Evolutionary conservation across 2,329 filamentous ascomycete species (phyloP).

Genomic region (Trichophyton benhamiae): DNA sequence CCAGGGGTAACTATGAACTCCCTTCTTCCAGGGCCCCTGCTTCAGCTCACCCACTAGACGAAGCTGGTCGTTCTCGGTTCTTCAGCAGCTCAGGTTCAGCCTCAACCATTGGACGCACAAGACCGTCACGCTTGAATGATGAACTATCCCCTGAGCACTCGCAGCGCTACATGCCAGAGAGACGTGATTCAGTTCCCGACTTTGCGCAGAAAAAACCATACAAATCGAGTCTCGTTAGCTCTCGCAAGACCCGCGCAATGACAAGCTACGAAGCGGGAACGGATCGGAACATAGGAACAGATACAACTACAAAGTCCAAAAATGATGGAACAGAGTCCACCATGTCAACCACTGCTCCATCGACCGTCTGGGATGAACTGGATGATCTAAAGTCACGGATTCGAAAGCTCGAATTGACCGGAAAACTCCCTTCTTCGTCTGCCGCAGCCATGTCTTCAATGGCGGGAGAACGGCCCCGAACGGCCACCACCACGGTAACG

Average conservation of each 20-base stretch:
- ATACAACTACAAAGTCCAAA: slow-evolving; percentile 20
- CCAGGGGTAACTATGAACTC: slow-evolving; percentile 20
- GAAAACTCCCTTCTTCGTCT: slow-evolving; percentile 72
- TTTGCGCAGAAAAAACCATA: slow-evolving; percentile 21
- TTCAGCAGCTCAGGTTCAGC: slow-evolving; percentile 21
- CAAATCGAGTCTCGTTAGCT: slow-evolving; percentile 24
- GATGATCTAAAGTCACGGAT: slow-evolving; percentile 93
- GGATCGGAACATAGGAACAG: slow-evolving; percentile 22
- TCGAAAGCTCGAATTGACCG: slow-evolving; percentile 75
- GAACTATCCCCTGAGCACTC: slow-evolving; percentile 25
- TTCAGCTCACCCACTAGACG: slow-evolving; percentile 30
- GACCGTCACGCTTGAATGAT: slow-evolving; percentile 26
- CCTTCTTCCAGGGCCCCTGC: slow-evolving; percentile 21
- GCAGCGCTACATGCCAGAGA: slow-evolving; percentile 15
- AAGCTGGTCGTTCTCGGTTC: slow-evolving; percentile 23
- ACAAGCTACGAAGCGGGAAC: slow-evolving; percentile 14
- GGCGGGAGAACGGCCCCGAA: slow-evolving; percentile 71
- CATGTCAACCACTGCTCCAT: slow-evolving; percentile 74
- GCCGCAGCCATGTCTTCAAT: slow-evolving; percentile 63
- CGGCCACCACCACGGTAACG: slow-evolving; percentile 80
- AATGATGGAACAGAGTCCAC: slow-evolving; percentile 71
- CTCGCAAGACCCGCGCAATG: slow-evolving; percentile 11
- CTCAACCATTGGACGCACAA: slow-evolving; percentile 27
- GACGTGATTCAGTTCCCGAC: slow-evolving; percentile 12
- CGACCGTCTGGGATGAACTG: slow-evolving; percentile 93